Conservation (phyloP, 2,329 filamentous ascomycete species). For the Sclerotinia borealis region DNA sequence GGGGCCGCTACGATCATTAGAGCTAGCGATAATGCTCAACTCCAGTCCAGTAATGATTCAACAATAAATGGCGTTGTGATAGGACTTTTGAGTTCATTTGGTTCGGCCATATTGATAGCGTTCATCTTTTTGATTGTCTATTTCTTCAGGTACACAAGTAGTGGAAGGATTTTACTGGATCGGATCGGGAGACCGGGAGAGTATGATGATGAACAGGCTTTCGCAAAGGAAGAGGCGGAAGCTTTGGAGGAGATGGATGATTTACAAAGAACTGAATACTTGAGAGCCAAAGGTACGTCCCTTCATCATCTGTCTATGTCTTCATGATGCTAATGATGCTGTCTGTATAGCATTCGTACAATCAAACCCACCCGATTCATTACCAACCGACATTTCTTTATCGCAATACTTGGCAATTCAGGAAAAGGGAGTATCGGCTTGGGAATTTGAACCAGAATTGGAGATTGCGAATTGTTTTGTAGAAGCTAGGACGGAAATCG, state of each 20-base stretch:
- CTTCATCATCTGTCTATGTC: neutral
- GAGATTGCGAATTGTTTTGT: constrained; percentile 99
- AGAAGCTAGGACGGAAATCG: constrained; percentile 90
- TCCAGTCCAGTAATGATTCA: constrained; percentile 27
- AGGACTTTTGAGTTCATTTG: constrained; percentile 88
- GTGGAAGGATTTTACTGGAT: constrained; percentile 87
- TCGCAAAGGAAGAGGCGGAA: constrained; percentile 87
- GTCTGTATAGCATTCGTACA: constrained; percentile 71
- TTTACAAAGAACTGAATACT: constrained; percentile 79
- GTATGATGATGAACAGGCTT: constrained; percentile 96
- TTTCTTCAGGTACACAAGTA: constrained; percentile 85
- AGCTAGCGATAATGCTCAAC: neutral
- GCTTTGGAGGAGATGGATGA: constrained; percentile 96
- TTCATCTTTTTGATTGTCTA: constrained; percentile 77
- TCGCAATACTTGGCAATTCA: constrained; percentile 98
- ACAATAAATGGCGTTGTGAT: constrained; percentile 78
- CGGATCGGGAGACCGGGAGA: constrained; percentile 89
- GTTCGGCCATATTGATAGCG: constrained; percentile 79
- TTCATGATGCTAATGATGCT: neutral
- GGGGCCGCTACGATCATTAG: neutral
- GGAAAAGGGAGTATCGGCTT: constrained; percentile 98
- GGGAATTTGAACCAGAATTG: constrained; percentile 98
- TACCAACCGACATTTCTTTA: constrained; percentile 93
- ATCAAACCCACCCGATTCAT: constrained; percentile 88
- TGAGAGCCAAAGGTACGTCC: constrained; percentile 81